Percentiles rank a stretch among this genome's conserved stretches.
These are phyloP conservation scores for Iberis pinnata DNA, from an alignment of 345 rosid species.

Conservation along the genomic window DNA sequence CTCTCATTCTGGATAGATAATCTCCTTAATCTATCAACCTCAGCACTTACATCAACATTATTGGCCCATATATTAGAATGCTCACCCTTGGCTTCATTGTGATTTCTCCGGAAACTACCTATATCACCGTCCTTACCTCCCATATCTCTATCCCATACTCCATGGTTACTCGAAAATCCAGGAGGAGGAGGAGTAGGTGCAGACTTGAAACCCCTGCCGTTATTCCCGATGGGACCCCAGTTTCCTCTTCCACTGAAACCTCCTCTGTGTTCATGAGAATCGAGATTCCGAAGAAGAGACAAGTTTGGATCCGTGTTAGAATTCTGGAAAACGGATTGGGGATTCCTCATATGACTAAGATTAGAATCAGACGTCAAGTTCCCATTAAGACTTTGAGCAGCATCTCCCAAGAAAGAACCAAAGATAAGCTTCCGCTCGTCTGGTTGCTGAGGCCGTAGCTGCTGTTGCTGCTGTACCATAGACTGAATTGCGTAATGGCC, in stretches of 20 bases:
- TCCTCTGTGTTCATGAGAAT: constrained; percentile 29
- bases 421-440: constrained; percentile 43
- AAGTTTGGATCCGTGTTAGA: no score
- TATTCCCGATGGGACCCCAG: constrained; percentile 31
- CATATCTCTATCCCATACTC: neutral
- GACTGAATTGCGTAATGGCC: no score
- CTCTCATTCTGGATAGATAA: constrained; percentile 22
- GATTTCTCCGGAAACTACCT: constrained; percentile 31
- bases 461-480: constrained; percentile 31
- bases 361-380: constrained; percentile 29
- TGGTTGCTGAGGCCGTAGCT: constrained; percentile 18
- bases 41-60: constrained; percentile 24
- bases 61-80: constrained; percentile 27
- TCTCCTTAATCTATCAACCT: constrained; percentile 34
- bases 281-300: constrained; percentile 30
- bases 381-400: constrained; percentile 32
- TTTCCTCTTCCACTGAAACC: constrained; percentile 35
- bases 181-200: constrained; percentile 25
- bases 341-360: constrained; percentile 27
- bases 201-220: constrained; percentile 31
- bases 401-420: constrained; percentile 51
- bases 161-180: constrained; percentile 28
- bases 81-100: constrained; percentile 28
- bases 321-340: no score
- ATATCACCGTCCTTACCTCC: neutral